Evolutionary conservation across 225 moss, liverwort and hornwort species (phyloP), one percentile per base, ranked within the genome.

Genomic region (Rhytidiadelphus loreus): DNA sequence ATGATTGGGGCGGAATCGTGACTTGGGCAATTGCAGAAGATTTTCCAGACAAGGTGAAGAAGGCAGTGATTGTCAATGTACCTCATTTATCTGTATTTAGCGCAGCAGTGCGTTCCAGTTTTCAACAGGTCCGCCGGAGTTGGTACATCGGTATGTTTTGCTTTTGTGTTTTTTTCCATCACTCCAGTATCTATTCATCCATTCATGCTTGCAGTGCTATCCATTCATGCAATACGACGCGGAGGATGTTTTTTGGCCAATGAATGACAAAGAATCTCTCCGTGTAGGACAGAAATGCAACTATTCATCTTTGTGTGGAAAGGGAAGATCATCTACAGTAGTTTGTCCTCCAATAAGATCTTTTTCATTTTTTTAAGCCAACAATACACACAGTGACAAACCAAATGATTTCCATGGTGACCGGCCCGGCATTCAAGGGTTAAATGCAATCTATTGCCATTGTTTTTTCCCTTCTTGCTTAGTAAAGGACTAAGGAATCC

Each of bases 1-100:
- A 96, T 91, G 95, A 95, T 79, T 96, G 96, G 96, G 97, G 96
- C 82, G 93, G 92, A 77, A n/a, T 85, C 16, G 91, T 96, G 60
- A 90, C 97, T 33, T 97, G 97, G 96, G 87, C 93, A 81, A 73
- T 96, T 62, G 96, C 90, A 58, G 97, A 97, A 89, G 95, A 96
- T 81, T 95, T 95, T 86, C 95, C 95, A 46, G 83, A 84, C 79
- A 95, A 94, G 92, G 90, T 97, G 90, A 93, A 91, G 90, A 95
- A 89, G 87, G 82, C 92, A 64, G 92, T 97, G 41, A 29, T 93
- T 74, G 87, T 82, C 82, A 97, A 96, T 80, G 85, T 32, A 46
- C 84, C 94, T 39, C 96, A 95, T 39, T 16, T 76, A 6, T 59
- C 72, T 66, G 91, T 95, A 23, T 95, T 95, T 68, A 69, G 71